Percentiles rank a stretch among this genome's conserved stretches.
Evolutionary conservation across 352 stramenopile genomes (phyloP).

Genomic region (Globisporangium paroecandrum): DNA sequence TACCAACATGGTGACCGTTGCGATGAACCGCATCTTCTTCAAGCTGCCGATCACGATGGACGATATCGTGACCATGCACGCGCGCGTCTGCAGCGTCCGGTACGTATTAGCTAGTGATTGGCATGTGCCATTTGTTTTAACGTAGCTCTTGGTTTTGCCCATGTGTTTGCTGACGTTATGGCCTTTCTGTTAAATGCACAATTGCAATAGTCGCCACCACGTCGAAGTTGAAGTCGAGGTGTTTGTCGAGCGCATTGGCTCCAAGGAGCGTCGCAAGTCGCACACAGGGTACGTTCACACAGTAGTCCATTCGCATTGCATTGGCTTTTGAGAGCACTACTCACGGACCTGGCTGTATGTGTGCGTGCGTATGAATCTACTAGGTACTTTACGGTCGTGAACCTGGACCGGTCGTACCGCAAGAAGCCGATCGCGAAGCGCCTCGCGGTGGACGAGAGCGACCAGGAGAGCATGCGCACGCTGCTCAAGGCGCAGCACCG

Average conservation of each 20-base stretch:
- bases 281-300: constrained; percentile 21
- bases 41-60: constrained; percentile 28
- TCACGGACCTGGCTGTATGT: not conserved
- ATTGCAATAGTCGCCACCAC: constrained; percentile 20
- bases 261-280: constrained; percentile 25
- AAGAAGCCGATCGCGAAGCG: constrained; percentile 25
- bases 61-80: constrained; percentile 30
- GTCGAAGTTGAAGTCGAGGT: constrained; percentile 31
- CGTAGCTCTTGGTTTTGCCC: not conserved
- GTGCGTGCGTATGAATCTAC: not conserved
- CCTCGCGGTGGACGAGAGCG: constrained; percentile 20
- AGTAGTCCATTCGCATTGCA: not conserved
- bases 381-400: constrained; percentile 28
- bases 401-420: constrained; percentile 24
- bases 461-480: constrained; percentile 27
- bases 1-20: constrained; percentile 23
- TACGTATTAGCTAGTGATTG: constrained; percentile 6
- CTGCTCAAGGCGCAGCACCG: constrained; percentile 24
- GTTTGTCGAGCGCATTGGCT: constrained; percentile 25
- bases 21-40: constrained; percentile 32
- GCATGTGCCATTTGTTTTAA: not conserved
- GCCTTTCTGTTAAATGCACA: not conserved
- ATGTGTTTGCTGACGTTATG: not conserved
- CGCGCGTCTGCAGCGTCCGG: constrained; percentile 25
- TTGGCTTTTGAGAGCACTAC: not conserved